Evolutionary conservation across 768 basidiomycete genomes (phyloP).

Genomic region (Pleurotus tuber-regium): DNA sequence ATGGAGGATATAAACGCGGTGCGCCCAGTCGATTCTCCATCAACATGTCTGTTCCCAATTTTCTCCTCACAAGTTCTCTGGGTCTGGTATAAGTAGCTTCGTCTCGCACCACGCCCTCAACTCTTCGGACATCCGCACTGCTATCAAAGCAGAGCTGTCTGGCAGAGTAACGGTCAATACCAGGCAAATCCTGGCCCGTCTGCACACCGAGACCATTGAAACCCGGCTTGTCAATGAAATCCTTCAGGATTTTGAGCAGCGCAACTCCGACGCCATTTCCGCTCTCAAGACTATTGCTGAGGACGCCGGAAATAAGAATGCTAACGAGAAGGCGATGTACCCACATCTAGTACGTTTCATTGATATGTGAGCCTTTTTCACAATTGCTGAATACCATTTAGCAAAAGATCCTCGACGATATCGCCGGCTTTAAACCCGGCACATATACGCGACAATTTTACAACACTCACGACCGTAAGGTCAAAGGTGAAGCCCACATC

Average conservation of each 20-base stretch:
- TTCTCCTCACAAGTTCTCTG: slow-evolving; percentile 2
- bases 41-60: neutral
- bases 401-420: neutral
- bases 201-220: neutral
- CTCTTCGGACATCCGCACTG: neutral
- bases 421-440: neutral
- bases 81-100: neutral
- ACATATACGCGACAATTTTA: neutral
- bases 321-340: neutral
- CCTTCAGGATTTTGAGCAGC: neutral
- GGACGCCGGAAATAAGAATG: neutral
- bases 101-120: neutral
- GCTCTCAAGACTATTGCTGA: neutral
- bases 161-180: neutral
- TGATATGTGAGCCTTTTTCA: neutral
- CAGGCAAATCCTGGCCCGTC: neutral
- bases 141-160: neutral
- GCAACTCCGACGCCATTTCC: neutral
- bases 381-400: neutral
- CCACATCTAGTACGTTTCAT: neutral
- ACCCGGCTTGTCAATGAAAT: neutral
- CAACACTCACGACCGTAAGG: neutral
- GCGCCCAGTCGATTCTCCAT: neutral
- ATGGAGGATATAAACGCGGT: slow-evolving; percentile 1
- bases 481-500: slow-evolving; percentile 1